phyloP scores from a whole-genome alignment of 2,329 filamentous ascomycete genomes.

The Huntiella decipiens region DNA sequence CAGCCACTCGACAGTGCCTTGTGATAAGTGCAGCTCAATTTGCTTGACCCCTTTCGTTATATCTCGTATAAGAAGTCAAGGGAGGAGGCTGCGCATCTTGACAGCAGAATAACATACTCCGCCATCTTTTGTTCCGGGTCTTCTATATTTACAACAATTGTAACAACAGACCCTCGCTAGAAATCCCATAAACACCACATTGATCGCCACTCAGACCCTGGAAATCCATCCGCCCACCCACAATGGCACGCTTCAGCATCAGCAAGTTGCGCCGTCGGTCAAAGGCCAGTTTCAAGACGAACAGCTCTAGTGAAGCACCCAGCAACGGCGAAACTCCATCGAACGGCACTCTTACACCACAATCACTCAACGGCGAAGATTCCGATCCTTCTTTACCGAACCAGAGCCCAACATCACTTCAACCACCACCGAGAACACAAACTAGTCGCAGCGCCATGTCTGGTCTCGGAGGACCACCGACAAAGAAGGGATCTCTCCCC shows the following conservation, averaged over 20 bases:
- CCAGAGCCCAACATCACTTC: slow-evolving; percentile 1
- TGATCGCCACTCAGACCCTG: slow-evolving; percentile 26
- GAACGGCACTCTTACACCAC: slow-evolving; percentile 55
- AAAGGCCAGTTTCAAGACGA: slow-evolving; percentile 51
- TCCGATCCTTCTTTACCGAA: slow-evolving; percentile 39
- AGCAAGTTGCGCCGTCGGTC: slow-evolving; percentile 62
- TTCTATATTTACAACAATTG: neutral
- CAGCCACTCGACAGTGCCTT: slow-evolving; percentile 1
- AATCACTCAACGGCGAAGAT: slow-evolving; percentile 43
- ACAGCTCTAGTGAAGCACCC: slow-evolving; percentile 40
- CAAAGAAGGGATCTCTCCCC: slow-evolving; percentile 37
- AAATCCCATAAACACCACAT: slow-evolving; percentile 36
- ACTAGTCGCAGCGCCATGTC: slow-evolving; percentile 43
- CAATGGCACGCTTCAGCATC: slow-evolving; percentile 19
- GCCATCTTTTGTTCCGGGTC: neutral
- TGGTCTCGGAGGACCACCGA: slow-evolving; percentile 34
- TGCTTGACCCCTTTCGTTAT: neutral
- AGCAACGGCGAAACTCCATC: slow-evolving; percentile 40
- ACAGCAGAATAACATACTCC: neutral
- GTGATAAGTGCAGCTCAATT: neutral
- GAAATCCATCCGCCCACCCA: neutral
- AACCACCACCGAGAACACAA: neutral
- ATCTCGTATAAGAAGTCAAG: too few species aligned
- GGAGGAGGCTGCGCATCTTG: neutral
- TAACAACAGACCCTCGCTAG: neutral